phyloP scores from a whole-genome alignment of 768 basidiomycete genomes.

The Tylopilus subfusipes region DNA sequence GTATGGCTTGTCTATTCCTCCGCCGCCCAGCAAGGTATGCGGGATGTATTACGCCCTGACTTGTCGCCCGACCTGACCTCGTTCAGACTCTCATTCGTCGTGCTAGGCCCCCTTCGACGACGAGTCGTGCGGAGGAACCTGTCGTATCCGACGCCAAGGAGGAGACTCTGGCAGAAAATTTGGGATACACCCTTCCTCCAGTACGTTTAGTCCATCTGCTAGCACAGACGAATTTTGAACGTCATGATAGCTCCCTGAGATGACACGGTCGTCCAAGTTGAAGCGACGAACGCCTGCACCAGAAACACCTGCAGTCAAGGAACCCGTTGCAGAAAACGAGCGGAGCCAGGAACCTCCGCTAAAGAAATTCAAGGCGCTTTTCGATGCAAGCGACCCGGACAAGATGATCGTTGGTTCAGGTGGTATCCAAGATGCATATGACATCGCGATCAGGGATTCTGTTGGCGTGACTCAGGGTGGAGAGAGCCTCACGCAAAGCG shows the following conservation, averaged over 20 bases:
- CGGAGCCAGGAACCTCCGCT: conserved; percentile 46
- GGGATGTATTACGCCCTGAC: background rate
- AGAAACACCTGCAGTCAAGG: conserved; percentile 17
- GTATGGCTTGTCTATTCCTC: conserved; percentile 19
- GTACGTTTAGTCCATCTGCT: conserved; percentile 11
- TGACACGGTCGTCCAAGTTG: conserved; percentile 40
- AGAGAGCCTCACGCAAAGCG: conserved; percentile 30
- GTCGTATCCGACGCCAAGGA: conserved; percentile 3
- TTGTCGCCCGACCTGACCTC: background rate
- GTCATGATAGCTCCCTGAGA: conserved; percentile 37
- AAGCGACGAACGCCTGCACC: conserved; percentile 52
- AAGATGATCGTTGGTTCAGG: conserved; percentile 29
- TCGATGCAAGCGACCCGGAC: conserved; percentile 61
- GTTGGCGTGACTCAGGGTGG: conserved; percentile 10
- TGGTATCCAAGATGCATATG: conserved; percentile 11
- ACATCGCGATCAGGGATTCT: conserved; percentile 8
- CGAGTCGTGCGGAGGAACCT: conserved; percentile 6
- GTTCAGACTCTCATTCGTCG: conserved; percentile 27
- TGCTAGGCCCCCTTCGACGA: conserved; percentile 13
- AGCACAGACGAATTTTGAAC: background rate
- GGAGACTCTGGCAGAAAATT: conserved; percentile 6
- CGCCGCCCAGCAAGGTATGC: conserved; percentile 25
- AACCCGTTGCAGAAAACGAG: conserved; percentile 14
- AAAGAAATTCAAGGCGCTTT: conserved; percentile 70
- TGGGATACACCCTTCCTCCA: conserved; percentile 23